Base-by-base conservation (phyloP, 1,284 basidiomycete species). In the Cystobasidiaceae sp. region DNA sequence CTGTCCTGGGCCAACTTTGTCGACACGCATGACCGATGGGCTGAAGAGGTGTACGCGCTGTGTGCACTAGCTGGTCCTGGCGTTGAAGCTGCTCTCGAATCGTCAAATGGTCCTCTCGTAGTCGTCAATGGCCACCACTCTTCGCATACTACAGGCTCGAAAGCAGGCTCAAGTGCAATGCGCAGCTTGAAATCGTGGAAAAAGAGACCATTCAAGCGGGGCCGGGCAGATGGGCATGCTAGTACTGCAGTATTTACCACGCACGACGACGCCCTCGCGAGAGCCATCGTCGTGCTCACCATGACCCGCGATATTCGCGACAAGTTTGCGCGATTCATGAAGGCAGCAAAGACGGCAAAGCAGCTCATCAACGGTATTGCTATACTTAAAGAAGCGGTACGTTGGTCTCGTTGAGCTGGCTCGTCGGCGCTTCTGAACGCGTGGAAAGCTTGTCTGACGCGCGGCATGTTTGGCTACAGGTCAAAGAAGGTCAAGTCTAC, bases 41-140 rank as follows among this genome's bases (percentile, higher is more conserved):
- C 45, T 19, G 45, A 46, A 46, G 45, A 46, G 27, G 45, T 46
- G 13, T n/a, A 13, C 27, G 13, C 45, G 27, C 15, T 46, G 3
- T 46, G 45, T 46, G 15, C 45, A 46, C 21, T 46, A n/a, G 45
- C 45, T 46, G 45, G 45, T n/a, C n/a, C n/a, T 25, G 45, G 45
- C 27, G 45, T 46, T 17, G n/a, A 17, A 19, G 45, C 45, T 17
- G 13, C 45, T 46, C 23, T 46, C 17, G 15, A 39, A 11, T 39
- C 37, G n/a, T n/a, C n/a, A n/a, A n/a, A n/a, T n/a, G n/a, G n/a
- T n/a, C n/a, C n/a, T n/a, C n/a, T n/a, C n/a, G n/a, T n/a, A n/a
- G n/a, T n/a, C n/a, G n/a, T n/a, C n/a, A n/a, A n/a, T n/a, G n/a
- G n/a, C n/a, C n/a, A n/a, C n/a, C n/a, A n/a, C n/a, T n/a, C n/a